Evolutionary conservation across 2,329 filamentous ascomycete genomes (phyloP), one percentile per base, ranked within the genome.

Genomic region (Fusarium poae): DNA sequence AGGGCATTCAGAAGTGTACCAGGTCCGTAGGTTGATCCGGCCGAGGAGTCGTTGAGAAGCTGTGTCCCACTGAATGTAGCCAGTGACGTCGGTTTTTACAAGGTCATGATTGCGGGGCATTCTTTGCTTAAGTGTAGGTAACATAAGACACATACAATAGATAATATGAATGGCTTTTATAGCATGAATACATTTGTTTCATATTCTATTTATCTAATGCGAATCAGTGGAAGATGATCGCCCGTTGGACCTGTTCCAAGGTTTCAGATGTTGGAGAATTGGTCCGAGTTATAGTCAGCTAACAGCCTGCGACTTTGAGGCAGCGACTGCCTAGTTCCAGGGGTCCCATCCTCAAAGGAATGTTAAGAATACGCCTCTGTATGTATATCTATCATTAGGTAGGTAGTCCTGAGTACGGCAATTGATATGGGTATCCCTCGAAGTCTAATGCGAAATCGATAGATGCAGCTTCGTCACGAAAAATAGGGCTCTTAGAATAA

Each of bases 71-170:
- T 37, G 39, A 25, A 29, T 32, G 29, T 44, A 25, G 39, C 46
- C 54, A 65, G 54, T 65, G 62, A 65, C 65, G 65, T 67, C 39
- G 65, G 30, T 51, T 32, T 58, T 64, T 62, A 25, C 29, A 39
- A 32, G 32, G 35, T 63, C 60, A 57, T 63, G 58, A 57, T 63
- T 63, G 60, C 58, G 60, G 60, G 60, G 58, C 60, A 62, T 27
- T 44, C 30, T 29, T 60, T 37, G 7, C 16, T 27, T 50, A 20
- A 18, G 16, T 23, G 34, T 30, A n/a, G n/a, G 40, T 25, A 37
- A 29, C 27, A 30, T 1, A 27, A 40, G 30, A n/a, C 21, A 51
- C 35, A 30, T 32, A n/a, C n/a, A n/a, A 13, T 15, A 59, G 20
- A 9, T 15, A 20, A 35, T 48, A 5, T 3, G 23, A 2, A 48